phyloP scores from a whole-genome alignment of 306 rosid genomes.

The Delonix regia region DNA sequence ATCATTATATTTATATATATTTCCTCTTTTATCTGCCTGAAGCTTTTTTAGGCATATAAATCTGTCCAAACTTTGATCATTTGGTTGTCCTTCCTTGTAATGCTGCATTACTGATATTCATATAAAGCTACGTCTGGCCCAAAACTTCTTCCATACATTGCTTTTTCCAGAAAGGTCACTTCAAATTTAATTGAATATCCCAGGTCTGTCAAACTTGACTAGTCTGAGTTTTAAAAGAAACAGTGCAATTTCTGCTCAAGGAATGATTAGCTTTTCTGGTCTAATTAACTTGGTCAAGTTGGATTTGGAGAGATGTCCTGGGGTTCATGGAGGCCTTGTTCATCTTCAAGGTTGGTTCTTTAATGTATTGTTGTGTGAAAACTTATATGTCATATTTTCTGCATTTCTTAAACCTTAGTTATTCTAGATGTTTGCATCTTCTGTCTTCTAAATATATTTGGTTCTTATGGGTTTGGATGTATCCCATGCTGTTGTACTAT shows the following conservation, averaged over 20 bases:
- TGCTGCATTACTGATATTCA: neutral
- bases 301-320: conserved; percentile 95
- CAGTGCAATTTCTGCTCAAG: conserved; percentile 76
- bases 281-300: conserved; percentile 76
- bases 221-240: conserved; percentile 88
- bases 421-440: neutral
- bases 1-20: neutral
- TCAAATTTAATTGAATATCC: conserved; percentile 35
- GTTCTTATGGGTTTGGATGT: conserved; percentile 9
- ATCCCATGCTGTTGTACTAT: neutral
- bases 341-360: conserved; percentile 71
- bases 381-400: conserved; percentile 8
- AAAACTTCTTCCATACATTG: conserved; percentile 6
- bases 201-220: conserved; percentile 85
- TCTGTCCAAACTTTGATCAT: neutral
- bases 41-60: neutral
- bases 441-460: neutral
- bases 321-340: conserved; percentile 85
- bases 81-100: neutral
- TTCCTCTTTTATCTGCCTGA: conserved; percentile 11
- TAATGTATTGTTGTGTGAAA: neutral
- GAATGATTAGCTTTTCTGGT: conserved; percentile 71
- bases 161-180: conserved; percentile 24
- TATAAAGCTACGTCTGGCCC: conserved; percentile 14
- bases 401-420: conserved; percentile 5